These are phyloP conservation scores for Cinchona pubescens DNA, from an alignment of 257 asterid genomes.

Conservation along the genomic window DNA sequence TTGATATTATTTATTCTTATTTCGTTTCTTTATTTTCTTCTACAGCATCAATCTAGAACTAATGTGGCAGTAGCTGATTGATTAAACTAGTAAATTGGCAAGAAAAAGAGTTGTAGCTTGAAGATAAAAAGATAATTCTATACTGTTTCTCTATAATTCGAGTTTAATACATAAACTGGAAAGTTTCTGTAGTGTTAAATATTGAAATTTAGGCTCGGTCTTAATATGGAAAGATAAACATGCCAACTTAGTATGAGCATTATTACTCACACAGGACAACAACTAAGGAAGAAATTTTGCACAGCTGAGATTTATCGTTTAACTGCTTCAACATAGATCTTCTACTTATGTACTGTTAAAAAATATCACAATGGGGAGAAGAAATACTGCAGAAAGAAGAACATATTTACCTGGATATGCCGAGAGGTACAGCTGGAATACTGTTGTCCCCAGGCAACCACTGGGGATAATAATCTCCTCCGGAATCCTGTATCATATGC, in stretches of 20 bases:
- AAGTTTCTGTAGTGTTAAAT: neutral
- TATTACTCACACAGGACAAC: conserved; percentile 2
- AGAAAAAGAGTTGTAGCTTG: neutral
- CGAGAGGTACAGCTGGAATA: conserved; percentile 24
- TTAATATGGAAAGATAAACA: neutral
- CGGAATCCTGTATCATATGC: conserved; percentile 31
- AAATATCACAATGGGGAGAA: neutral
- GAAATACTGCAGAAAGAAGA: neutral
- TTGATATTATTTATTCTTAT: neutral
- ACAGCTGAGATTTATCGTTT: neutral
- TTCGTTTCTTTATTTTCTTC: too few species aligned
- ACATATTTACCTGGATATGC: conserved; percentile 35
- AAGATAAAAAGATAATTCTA: neutral
- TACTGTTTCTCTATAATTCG: neutral
- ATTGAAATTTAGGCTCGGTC: neutral
- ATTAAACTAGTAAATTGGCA: neutral
- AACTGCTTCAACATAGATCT: neutral
- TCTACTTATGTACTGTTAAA: neutral
- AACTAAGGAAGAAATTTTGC: neutral
- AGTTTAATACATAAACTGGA: neutral
- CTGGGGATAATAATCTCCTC: conserved; percentile 42
- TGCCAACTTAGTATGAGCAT: neutral
- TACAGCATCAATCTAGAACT: neutral
- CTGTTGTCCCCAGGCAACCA: conserved; percentile 36
- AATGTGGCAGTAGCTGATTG: too few species aligned